phyloP scores from a whole-genome alignment of 352 stramenopile species.

The Phytophthora hibernalis region DNA sequence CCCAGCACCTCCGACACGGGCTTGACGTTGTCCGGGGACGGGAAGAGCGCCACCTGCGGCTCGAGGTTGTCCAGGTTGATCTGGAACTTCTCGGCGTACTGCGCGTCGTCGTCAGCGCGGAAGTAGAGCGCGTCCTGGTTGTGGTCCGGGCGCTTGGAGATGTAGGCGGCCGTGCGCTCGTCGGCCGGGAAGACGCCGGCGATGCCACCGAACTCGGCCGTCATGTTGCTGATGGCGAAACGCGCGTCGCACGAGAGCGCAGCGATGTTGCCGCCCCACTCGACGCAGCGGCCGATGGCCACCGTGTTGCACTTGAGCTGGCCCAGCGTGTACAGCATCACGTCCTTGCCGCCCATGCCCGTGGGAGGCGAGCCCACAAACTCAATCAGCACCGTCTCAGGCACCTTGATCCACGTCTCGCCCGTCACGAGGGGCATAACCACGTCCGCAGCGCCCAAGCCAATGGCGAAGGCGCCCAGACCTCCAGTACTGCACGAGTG shows the following conservation, averaged over 20 bases:
- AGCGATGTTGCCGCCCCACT: slow-evolving; percentile 84
- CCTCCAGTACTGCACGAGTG: slow-evolving; percentile 83
- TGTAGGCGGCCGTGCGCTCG: slow-evolving; percentile 80
- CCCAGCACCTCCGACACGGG: slow-evolving; percentile 85
- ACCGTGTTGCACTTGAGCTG: slow-evolving; percentile 90
- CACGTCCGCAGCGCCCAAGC: slow-evolving; percentile 78
- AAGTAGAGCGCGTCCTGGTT: slow-evolving; percentile 87
- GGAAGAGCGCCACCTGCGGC: slow-evolving; percentile 82
- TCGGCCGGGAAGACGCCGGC: slow-evolving; percentile 85
- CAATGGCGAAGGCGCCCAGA: slow-evolving; percentile 82
- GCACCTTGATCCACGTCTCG: slow-evolving; percentile 90
- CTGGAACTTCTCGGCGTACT: slow-evolving; percentile 80
- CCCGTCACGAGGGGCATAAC: slow-evolving; percentile 88
- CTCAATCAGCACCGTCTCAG: slow-evolving; percentile 87
- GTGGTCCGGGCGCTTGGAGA: slow-evolving; percentile 74
- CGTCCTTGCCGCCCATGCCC: slow-evolving; percentile 87
- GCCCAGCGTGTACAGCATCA: slow-evolving; percentile 87
- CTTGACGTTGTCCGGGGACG: slow-evolving; percentile 76
- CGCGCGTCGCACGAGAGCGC: slow-evolving; percentile 81
- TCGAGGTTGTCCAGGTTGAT: slow-evolving; percentile 76
- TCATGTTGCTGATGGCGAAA: slow-evolving; percentile 90
- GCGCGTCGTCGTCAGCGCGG: slow-evolving; percentile 72
- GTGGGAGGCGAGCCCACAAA: slow-evolving; percentile 73
- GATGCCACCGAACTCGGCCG: slow-evolving; percentile 86
- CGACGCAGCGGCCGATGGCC: slow-evolving; percentile 76